Conservation (phyloP, 2,329 filamentous ascomycete species). For the Lecanicillium sp. region DNA sequence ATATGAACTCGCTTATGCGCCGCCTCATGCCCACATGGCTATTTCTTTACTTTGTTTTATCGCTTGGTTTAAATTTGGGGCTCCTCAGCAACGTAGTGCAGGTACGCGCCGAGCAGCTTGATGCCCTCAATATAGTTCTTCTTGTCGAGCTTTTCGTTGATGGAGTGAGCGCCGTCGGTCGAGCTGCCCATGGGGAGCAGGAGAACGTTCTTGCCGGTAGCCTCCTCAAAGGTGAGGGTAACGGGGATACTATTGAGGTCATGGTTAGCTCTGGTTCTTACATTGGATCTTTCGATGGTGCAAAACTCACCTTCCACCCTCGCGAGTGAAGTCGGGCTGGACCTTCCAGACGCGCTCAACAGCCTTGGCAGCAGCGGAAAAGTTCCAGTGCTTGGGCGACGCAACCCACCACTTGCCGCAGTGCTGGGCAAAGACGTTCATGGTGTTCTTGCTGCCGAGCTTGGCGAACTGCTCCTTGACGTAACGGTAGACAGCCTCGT, state of each 20-base stretch:
- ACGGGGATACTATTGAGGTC: constrained; percentile 69
- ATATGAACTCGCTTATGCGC: constrained; percentile 3
- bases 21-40: background rate
- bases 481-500: constrained; percentile 75
- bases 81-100: constrained; percentile 95
- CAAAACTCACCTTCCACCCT: constrained; percentile 78
- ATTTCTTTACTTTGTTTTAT: constrained; percentile 1
- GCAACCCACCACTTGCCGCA: constrained; percentile 98
- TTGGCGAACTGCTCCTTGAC: constrained; percentile 79
- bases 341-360: constrained; percentile 92
- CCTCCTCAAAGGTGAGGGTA: constrained; percentile 94
- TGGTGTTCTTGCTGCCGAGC: constrained; percentile 83
- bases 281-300: too few relatives aligned
- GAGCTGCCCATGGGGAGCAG: constrained; percentile 95
- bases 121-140: constrained; percentile 97
- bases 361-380: constrained; percentile 88
- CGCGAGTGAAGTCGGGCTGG: constrained; percentile 88
- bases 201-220: constrained; percentile 95
- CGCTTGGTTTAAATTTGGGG: constrained; percentile 36
- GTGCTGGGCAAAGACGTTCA: constrained; percentile 77
- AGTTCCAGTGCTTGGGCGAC: constrained; percentile 98
- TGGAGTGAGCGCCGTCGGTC: constrained; percentile 92
- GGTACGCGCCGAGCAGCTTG: constrained; percentile 88
- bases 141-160: constrained; percentile 97
- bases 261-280: constrained; percentile 8